These are phyloP conservation scores for Striga hermonthica DNA, from an alignment of 305 asterid species.

Conservation along the genomic window DNA sequence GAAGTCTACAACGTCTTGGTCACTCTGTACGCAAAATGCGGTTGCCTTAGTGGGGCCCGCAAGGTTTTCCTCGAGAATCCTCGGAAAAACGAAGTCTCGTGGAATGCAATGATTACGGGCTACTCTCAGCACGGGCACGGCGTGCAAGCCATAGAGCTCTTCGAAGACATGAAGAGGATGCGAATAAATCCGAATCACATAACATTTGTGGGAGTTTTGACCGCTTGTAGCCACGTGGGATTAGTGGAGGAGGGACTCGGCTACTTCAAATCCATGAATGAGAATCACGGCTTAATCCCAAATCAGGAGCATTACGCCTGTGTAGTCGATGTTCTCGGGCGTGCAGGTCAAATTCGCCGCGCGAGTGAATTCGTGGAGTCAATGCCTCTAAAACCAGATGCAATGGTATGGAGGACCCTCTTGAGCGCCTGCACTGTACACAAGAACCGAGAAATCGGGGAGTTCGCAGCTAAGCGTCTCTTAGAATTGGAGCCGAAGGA, in stretches of 20 bases:
- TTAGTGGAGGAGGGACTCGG: slow-evolving; percentile 74
- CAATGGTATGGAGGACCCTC: slow-evolving; percentile 94
- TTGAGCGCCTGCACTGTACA: slow-evolving; percentile 82
- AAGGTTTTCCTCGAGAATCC: slow-evolving; percentile 64
- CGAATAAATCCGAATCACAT: slow-evolving; percentile 60
- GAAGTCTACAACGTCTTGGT: slow-evolving; percentile 83
- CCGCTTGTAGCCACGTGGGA: slow-evolving; percentile 96
- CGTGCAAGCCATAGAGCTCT: slow-evolving; percentile 63
- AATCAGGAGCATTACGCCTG: slow-evolving; percentile 81
- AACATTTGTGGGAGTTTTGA: slow-evolving; percentile 73
- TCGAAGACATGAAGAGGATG: slow-evolving; percentile 64
- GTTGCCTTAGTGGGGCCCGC: slow-evolving; percentile 61
- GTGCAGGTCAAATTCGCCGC: slow-evolving; percentile 70
- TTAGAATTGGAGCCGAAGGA: slow-evolving; percentile 71
- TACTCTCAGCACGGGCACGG: slow-evolving; percentile 90
- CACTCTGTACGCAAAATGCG: slow-evolving; percentile 83
- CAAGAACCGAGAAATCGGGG: slow-evolving; percentile 69
- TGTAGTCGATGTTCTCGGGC: slow-evolving; percentile 80
- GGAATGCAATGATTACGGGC: slow-evolving; percentile 94
- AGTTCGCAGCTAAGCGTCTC: slow-evolving; percentile 67
- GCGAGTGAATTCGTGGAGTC: slow-evolving; percentile 68
- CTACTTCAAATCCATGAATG: slow-evolving; percentile 70
- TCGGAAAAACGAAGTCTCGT: slow-evolving; percentile 66
- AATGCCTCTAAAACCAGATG: slow-evolving; percentile 76
- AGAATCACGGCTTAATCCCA: slow-evolving; percentile 58